phyloP scores from a whole-genome alignment of 2,329 filamentous ascomycete genomes.

The Ceratocystis cubensis region DNA sequence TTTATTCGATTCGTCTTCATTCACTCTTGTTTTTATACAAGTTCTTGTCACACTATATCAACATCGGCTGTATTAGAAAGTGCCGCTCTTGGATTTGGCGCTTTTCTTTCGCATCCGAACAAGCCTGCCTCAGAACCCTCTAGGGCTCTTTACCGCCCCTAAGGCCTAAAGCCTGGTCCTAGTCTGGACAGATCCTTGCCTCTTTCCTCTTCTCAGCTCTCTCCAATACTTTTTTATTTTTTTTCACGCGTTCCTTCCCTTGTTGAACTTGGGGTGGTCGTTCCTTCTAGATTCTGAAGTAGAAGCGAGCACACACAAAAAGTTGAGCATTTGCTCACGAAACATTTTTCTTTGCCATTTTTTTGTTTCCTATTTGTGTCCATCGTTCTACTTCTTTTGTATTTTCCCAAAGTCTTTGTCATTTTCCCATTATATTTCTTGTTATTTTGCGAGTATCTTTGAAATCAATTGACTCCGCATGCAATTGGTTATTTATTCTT shows the following conservation, averaged over 20 bases:
- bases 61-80: not conserved
- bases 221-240: not conserved
- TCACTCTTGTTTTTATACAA: not conserved
- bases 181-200: not conserved
- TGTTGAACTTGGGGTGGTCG: not conserved
- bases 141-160: not conserved
- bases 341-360: not conserved
- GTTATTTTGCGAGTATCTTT: not conserved
- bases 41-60: not conserved
- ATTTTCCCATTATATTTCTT: not conserved
- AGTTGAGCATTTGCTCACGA: not conserved
- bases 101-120: not conserved
- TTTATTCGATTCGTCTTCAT: not conserved
- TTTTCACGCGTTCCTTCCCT: constrained; percentile 7
- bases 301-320: constrained; percentile 3
- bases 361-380: not conserved
- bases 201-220: not conserved
- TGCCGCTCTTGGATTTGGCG: not conserved
- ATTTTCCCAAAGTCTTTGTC: not conserved
- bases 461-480: not conserved
- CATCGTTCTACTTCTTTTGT: not conserved
- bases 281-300: not conserved
- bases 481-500: not conserved
- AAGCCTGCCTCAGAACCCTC: not conserved
- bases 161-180: not conserved